Conservation (phyloP, 495 filamentous ascomycete genomes). For the Cairneyella variabilis region DNA sequence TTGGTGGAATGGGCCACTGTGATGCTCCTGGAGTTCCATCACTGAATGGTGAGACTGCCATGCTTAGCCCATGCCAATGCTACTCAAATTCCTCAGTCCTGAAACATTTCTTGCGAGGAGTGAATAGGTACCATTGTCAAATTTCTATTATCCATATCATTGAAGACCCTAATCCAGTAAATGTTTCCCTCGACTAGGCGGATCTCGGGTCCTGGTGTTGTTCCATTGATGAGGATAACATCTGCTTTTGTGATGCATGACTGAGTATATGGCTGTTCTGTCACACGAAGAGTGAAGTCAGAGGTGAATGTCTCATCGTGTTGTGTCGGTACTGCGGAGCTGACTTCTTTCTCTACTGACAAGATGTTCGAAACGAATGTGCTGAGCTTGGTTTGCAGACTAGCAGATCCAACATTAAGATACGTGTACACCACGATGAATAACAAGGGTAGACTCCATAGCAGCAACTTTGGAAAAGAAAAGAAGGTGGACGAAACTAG, state of each 20-base stretch:
- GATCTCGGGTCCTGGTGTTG: constrained; percentile 45
- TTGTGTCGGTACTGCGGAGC: not conserved
- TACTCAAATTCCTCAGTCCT: too few species aligned
- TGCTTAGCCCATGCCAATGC: constrained; percentile 57
- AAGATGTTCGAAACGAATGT: too few species aligned
- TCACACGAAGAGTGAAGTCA: constrained; percentile 43
- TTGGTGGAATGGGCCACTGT: constrained; percentile 56
- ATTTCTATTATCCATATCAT: constrained; percentile 48
- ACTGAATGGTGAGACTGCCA: constrained; percentile 48
- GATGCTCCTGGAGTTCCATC: constrained; percentile 48
- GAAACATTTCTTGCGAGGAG: not conserved
- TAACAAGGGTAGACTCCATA: not conserved
- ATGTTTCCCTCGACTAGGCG: constrained; percentile 42
- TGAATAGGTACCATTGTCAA: constrained; percentile 46
- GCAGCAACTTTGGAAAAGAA: not conserved
- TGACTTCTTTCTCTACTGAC: too few species aligned
- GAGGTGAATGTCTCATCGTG: constrained; percentile 40
- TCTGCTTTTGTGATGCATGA: constrained; percentile 39
- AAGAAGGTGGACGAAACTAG: not conserved
- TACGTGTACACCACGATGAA: not conserved
- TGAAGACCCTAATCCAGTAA: constrained; percentile 55
- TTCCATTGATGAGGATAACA: constrained; percentile 47
- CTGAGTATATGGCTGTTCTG: constrained; percentile 31
- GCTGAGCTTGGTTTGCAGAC: too few species aligned
- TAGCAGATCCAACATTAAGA: not conserved